Conservation (phyloP, 1,139 yeast genomes). For the Suhomyces yuchorum region DNA sequence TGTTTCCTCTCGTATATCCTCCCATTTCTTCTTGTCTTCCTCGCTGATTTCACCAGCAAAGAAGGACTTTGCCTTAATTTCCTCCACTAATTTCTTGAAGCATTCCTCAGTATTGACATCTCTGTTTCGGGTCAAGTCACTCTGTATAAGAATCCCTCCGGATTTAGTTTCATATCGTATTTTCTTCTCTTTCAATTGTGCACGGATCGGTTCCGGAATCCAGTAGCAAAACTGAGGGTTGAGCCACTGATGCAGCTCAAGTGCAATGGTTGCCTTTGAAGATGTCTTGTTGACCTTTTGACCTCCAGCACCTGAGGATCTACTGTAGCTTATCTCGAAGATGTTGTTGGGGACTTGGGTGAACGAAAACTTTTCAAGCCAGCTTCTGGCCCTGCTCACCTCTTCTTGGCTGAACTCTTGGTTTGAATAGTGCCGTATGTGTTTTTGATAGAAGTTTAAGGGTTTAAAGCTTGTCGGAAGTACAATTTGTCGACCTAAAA, state of each 20-base stretch:
- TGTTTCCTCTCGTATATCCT: conserved; percentile 43
- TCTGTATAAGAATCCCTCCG: conserved; percentile 63
- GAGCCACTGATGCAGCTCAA: conserved; percentile 52
- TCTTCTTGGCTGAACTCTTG: conserved; percentile 21
- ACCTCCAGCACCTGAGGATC: conserved; percentile 94
- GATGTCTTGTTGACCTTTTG: conserved; percentile 88
- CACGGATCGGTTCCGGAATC: conserved; percentile 60
- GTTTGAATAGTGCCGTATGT: conserved; percentile 3
- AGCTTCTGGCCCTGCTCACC: conserved; percentile 38
- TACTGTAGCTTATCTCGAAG: conserved; percentile 59
- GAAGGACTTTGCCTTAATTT: conserved; percentile 48
- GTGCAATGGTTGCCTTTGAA: conserved; percentile 72
- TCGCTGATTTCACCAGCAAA: conserved; percentile 54
- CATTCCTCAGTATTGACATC: conserved; percentile 62
- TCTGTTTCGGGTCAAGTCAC: conserved; percentile 62
- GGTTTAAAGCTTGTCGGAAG: background rate
- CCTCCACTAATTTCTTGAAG: conserved; percentile 56
- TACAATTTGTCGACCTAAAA: background rate
- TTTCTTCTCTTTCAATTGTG: conserved; percentile 40
- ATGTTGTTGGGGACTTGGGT: conserved; percentile 48
- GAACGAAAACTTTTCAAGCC: conserved; percentile 44
- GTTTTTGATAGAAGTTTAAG: background rate
- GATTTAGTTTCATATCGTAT: conserved; percentile 59
- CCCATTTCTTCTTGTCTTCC: conserved; percentile 59
- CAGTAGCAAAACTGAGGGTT: conserved; percentile 48